Base-by-base conservation (phyloP, 371 early-diverging fungal species). In the Amoeboaphelidium protococcarum region DNA sequence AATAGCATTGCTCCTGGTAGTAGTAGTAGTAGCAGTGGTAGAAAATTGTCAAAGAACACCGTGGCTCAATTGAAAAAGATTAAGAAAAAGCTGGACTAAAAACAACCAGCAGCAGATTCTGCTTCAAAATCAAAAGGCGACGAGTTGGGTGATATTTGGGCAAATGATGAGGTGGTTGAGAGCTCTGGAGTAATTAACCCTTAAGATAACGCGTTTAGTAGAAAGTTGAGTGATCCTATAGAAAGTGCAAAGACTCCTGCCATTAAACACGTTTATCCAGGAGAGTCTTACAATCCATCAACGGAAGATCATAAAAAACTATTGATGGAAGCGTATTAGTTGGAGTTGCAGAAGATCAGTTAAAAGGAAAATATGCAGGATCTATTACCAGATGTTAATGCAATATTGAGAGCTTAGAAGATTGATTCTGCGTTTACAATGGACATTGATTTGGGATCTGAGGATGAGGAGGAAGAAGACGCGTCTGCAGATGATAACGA, bases 231-330 rank as follows among this genome's bases (percentile, higher is more conserved):
- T 54, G 13, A 13, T 44, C 57, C 51, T 53, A 68, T 60, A 55
- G 69, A 68, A 13, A 49, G 57, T 47, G 68, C 60, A 0, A 48
- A 49, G 13, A 40, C 71, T 26, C 69, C 80, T 0, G 79, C 84
- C 2, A 76, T 92, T 16, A 60, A 65, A 20, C 59, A 76, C 41
- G 70, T 78, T 19, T 79, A 80, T 50, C 73, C 80, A 0, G 95
- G 95, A 44, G 72, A 81, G 0, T 88, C 88, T 10, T 94, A 94
- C 59, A 80, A 81, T 50, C 91, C 94, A 12, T 63, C 69, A 4
- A 62, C 69, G 52, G 69, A 73, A 46, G 80, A 80, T 40, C 86
- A 88, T 64, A 74, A 82, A 54, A 66, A 43, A 13, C 49, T 47
- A 13, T 47, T 37, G 58, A 52, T 6, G 46, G 64, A 41, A 72